Evolutionary conservation across 306 rosid species (phyloP), one percentile per base, ranked within the genome.

Genomic region (Alnus rubra): DNA sequence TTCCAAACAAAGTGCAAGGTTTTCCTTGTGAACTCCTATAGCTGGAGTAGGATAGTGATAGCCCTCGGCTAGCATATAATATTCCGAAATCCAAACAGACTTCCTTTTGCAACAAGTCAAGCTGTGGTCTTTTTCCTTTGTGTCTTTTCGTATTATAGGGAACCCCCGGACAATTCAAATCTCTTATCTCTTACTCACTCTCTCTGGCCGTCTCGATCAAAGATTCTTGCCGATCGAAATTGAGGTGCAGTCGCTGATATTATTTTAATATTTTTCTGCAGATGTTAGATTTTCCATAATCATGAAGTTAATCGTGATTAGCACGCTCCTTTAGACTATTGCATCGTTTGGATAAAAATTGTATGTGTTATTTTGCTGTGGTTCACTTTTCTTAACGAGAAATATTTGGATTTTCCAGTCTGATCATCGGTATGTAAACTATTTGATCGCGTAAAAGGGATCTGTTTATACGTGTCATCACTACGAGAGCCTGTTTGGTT

Each of bases 31-130:
- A 19, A 9, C n/a, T 59, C 14, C 0, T 10, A 59, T 59, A 14
- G 28, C 23, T 7, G 47, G 35, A 9, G 33, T 23, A 73, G 59
- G 15, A 73, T 23, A 0, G 44, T 16, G 33, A 5, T 37, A 18
- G 3, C 10, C 76, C 51, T 0, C 0, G 47, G 37, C 64, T 10
- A 30, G 69, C 45, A n/a, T 45, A 28, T 5, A 28, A 55, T 35
- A 28, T 54, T 10, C 12, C 7, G 3, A 53, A 6, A 68, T 18
- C 75, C 80, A 68, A 77, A 77, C 81, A 28, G 12, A 8, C 15
- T 5, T 10, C 11, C 37, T 2, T 11, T 47, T 2, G 59, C 39
- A 33, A n/a, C 37, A 42, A 55, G 81, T 53, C 69, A 9, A 68
- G 69, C 31, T 2, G 47, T 5, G 9, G 51, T 73, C 63, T 9